phyloP scores from a whole-genome alignment of 352 stramenopile species.

The Pythium diclinum region DNA sequence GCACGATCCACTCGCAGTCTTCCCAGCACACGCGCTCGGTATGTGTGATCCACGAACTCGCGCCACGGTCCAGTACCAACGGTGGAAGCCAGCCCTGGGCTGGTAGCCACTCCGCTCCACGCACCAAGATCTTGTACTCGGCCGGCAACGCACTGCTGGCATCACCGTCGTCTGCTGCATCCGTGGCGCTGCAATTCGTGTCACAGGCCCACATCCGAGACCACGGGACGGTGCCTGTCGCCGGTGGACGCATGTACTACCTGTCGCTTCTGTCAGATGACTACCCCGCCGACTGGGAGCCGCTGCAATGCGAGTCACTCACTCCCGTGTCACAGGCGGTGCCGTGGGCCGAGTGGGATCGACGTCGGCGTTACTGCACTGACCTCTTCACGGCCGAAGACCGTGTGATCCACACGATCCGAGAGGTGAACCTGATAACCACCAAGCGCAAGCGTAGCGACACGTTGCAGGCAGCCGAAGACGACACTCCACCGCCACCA shows the following conservation, averaged over 20 bases:
- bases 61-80: neutral
- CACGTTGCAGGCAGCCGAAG: neutral
- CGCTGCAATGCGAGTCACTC: slow-evolving; percentile 16
- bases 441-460: slow-evolving; percentile 7
- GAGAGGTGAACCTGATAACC: slow-evolving; percentile 20
- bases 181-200: slow-evolving; percentile 35
- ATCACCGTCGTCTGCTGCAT: slow-evolving; percentile 1
- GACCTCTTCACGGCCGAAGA: slow-evolving; percentile 18
- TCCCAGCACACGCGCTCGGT: slow-evolving; percentile 9
- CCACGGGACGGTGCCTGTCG: slow-evolving; percentile 42
- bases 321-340: slow-evolving; percentile 1
- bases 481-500: slow-evolving; percentile 5
- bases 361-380: slow-evolving; percentile 24
- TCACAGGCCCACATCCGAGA: slow-evolving; percentile 38
- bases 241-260: slow-evolving; percentile 53
- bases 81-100: neutral
- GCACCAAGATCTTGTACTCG: slow-evolving; percentile 25
- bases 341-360: slow-evolving; percentile 26
- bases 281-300: slow-evolving; percentile 45
- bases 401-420: slow-evolving; percentile 18
- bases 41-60: slow-evolving; percentile 27
- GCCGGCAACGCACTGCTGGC: slow-evolving; percentile 6
- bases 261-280: slow-evolving; percentile 49
- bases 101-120: neutral
- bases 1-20: neutral